Base-by-base conservation (phyloP, 768 basidiomycete species). In the Pulveroboletus ravenelii region DNA sequence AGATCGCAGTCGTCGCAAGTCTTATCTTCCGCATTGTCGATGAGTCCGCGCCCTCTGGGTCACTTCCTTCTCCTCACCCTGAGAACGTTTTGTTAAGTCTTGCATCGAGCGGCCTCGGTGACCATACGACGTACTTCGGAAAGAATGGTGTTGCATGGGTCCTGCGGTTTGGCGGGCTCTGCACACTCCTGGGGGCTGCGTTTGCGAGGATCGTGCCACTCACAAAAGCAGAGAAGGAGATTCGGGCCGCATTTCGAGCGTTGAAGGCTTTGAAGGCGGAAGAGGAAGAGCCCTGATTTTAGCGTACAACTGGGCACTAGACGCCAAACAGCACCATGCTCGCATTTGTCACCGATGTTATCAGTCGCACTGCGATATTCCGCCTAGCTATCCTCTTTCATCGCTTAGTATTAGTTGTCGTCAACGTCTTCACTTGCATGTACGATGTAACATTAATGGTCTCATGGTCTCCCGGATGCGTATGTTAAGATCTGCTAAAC, bases 121-220 rank as follows among this genome's bases (percentile, higher is more conserved):
- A 75, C 20, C 74, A 77, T 34, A 73, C 71, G 49, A 81, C 80
- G 12, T 90, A 87, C 66, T 75, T 79, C 51, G 89, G 87, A 30
- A 93, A 91, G 73, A 85, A 84, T 47, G 94, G 94, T 31, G 92
- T 96, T 27, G 90, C 87, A 3, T 96, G 93, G 93, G 89, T 95
- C 6, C 70, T 97, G 49, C 83, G 93, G 15, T 95, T 95, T 60
- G 94, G 94, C 43, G 94, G 93, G 34, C 63, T 91, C 9, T 92
- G 89, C 65, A 84, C 93, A 0, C 69, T 96, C 51, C 72, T 80
- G 32, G 93, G 90, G 29, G 93, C 93, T 5, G 56, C 81, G 4
- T 77, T 89, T 57, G 85, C 87, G 29, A 84, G 89, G 42, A 82
- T 78, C 73, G 90, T 96, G 0, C 84, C 94, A 13, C 90, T 85